Evolutionary conservation across 2,329 filamentous ascomycete species (phyloP).

Genomic region (Xenoacremonium recifei): DNA sequence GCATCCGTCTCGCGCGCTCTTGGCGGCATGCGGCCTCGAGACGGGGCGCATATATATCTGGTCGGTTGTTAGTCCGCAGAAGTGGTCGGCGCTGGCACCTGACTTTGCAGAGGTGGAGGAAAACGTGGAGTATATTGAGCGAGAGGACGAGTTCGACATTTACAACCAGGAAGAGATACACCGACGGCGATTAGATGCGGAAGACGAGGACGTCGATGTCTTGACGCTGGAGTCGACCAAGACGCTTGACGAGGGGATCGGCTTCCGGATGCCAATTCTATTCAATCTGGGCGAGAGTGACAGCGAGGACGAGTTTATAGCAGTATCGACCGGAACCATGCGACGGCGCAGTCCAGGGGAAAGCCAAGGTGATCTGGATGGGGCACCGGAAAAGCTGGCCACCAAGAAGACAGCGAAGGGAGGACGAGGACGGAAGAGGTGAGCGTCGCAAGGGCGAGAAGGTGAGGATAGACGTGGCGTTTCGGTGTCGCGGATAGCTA

Average conservation of each 20-base stretch:
- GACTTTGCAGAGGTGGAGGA: conserved; percentile 98
- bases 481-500: too few relatives aligned
- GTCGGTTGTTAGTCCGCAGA: conserved; percentile 92
- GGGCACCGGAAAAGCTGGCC: conserved; percentile 44
- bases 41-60: conserved; percentile 93
- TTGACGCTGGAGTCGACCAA: conserved; percentile 71
- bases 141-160: conserved; percentile 97
- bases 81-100: conserved; percentile 94
- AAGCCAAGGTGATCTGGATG: conserved; percentile 58
- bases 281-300: conserved; percentile 91
- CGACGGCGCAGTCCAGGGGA: conserved; percentile 80
- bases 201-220: conserved; percentile 93
- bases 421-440: conserved; percentile 39
- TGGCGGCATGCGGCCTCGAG: conserved; percentile 90
- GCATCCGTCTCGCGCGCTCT: conserved; percentile 84
- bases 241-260: conserved; percentile 56
- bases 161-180: conserved; percentile 94
- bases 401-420: conserved; percentile 41
- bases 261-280: conserved; percentile 92
- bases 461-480: too few relatives aligned
- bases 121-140: conserved; percentile 94
- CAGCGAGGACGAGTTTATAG: conserved; percentile 83
- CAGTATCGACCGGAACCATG: conserved; percentile 76
- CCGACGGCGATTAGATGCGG: conserved; percentile 82
- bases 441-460: too few relatives aligned